Evolutionary conservation across 1,139 yeast species (phyloP), one percentile per base, ranked within the genome.

Genomic region (Ogataea hybrid): DNA sequence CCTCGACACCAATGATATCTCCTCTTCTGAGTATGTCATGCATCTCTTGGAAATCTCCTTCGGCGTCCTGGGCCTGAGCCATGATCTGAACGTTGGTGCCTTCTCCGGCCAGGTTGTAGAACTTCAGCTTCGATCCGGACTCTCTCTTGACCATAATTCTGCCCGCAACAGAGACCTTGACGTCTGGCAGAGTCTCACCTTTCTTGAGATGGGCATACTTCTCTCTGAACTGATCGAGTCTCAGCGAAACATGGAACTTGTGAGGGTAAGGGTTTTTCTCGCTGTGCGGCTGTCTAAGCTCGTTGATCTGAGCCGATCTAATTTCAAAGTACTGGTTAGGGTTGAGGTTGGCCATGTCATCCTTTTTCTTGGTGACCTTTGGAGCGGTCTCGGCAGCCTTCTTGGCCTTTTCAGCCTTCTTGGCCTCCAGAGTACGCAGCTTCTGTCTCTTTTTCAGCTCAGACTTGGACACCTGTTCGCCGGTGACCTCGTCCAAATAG

Each of bases 101-200:
- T 57, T 92, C 97, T 52, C 94, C 94, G 68, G 87, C 92, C 58
- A 92, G 74, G 40, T 84, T 95, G 73, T 92, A 92, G 65, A 92
- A 92, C 71, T 87, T 87, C 71, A 92, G 81, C 69, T 88, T 89
- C 54, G 95, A 81, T 49, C 98, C 98, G 37, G 95, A 73, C 70
- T 90, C 97, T 76, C 98, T 87, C 80, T 90, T 92, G 65, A 88
- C 85, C 77, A 85, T 89, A 57, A 92, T 81, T 75, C 98, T 85
- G 62, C 98, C 98, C 38, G 96, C 88, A 59, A 92, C 73, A 41
- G 80, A 67, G 48, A 92, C 86, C 56, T 74, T 75, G 40, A 74
- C 80, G 45, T 88, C 92, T 53, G 77, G 73, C 56, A 83, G 75
- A 52, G 88, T 79, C 66, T 92, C 95, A 56, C 98, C 98, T 65